These are phyloP conservation scores for Neurospora sp. DNA, from an alignment of 495 filamentous ascomycete species.

Conservation along the genomic window DNA sequence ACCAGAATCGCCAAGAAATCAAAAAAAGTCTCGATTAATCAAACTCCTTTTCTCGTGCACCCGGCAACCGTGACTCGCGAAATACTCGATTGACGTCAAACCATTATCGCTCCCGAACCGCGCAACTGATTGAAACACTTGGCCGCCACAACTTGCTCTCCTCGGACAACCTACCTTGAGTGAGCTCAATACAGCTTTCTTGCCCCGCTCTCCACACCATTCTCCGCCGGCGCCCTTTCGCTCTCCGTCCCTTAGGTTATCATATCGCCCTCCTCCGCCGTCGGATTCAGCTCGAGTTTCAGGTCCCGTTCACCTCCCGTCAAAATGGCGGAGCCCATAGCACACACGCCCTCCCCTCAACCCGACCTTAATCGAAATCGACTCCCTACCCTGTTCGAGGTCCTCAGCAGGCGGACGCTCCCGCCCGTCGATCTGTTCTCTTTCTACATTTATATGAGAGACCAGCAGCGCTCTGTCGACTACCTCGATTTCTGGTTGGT, in stretches of 20 bases:
- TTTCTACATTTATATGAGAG: constrained; percentile 99
- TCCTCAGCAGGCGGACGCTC: constrained; percentile 79
- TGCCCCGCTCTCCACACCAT: background rate
- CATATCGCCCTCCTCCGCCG: background rate
- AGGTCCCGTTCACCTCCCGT: background rate
- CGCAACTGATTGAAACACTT: background rate
- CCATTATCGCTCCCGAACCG: background rate
- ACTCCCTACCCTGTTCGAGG: constrained; percentile 88
- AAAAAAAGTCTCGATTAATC: background rate
- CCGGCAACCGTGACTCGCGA: background rate
- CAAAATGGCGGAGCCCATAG: constrained; percentile 29
- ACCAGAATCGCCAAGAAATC: background rate
- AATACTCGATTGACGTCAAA: background rate
- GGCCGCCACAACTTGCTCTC: background rate
- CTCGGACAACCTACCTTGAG: background rate
- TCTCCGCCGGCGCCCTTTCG: background rate
- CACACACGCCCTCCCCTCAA: constrained; percentile 26
- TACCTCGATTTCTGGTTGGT: constrained; percentile 95
- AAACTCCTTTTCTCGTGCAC: background rate
- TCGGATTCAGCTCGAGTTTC: background rate
- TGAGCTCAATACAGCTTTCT: background rate
- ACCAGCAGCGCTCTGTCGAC: constrained; percentile 94
- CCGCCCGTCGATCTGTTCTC: constrained; percentile 94
- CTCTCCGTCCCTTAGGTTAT: background rate
- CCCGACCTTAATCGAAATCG: constrained; percentile 58